Conservation (phyloP, 2,329 filamentous ascomycete genomes). For the Phoma sp. region DNA sequence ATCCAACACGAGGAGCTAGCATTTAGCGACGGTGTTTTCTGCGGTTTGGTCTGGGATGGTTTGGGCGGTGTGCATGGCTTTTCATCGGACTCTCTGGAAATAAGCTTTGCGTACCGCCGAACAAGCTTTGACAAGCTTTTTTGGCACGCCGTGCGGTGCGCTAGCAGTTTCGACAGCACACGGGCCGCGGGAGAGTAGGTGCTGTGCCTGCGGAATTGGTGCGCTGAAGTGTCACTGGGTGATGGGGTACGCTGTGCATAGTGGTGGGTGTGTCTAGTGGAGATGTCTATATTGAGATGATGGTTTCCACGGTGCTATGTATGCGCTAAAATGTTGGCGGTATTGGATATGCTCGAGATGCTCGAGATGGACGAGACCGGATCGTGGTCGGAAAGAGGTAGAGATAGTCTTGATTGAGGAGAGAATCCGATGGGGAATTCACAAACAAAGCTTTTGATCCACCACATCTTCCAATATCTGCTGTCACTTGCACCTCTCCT, state of each 20-base stretch:
- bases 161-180: neutral
- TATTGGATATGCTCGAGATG: neutral
- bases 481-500: neutral
- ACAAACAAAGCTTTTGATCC: constrained; percentile 1
- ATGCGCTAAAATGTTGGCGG: neutral
- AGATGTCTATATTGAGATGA: neutral
- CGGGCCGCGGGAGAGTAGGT: too few relatives aligned
- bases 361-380: too few relatives aligned
- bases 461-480: constrained; percentile 5
- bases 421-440: neutral
- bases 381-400: neutral
- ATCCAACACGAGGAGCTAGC: neutral
- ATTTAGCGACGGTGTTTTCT: neutral
- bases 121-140: constrained; percentile 12
- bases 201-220: neutral
- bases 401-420: neutral
- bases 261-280: neutral
- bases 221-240: neutral
- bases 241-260: neutral
- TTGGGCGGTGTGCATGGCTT: neutral
- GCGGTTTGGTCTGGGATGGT: too few relatives aligned
- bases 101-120: neutral
- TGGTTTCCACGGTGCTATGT: neutral
- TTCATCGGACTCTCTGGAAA: neutral
- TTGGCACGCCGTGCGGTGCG: neutral